Base-by-base conservation (phyloP, 169 alveolate species). In the Plasmodium ovale region DNA sequence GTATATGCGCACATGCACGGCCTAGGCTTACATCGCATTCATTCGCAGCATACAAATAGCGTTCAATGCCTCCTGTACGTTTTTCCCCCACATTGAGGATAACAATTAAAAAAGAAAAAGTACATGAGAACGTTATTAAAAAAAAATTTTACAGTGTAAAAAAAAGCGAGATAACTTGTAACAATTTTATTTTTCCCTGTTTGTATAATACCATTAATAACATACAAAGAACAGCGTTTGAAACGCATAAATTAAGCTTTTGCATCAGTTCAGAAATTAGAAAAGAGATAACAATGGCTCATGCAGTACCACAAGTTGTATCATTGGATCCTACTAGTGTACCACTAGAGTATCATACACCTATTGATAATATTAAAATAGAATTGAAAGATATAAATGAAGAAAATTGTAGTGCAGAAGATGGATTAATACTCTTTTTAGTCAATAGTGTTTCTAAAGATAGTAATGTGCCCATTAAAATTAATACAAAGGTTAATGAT, bases 241-340 rank as follows among this genome's bases (percentile, higher is more conserved):
- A n/a, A 6, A 14, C 23, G 27, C 14, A 68, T 29, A 42, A 31
- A 6, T 29, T 9, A 14, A 3, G 6, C 7, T 68, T 27, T 21
- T n/a, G 23, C 14, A 21, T 1, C 1, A 1, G 0, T 5, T 5
- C 23, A 47, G 16, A 47, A 47, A 47, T 0, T 3, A 10, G 29
- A 25, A 60, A 73, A 56, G n/a, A 1, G 0, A 54, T 54, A 42
- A 59, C 23, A 33, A 82, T 82, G 90, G 44, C 74, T 29, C 16
- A 42, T 12, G n/a, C 29, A n/a, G 90, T 82, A 14, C 90, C 90
- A 3, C 90, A 82, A 16, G 90, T 68, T 35, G 64, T 51, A 19
- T 49, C 67, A 9, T 44, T 82, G 37, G 90, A 82, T 58, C 90
- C 90, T 5, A 53, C 54, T n/a, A 53, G 44, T 27, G 51, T 82